Evolutionary conservation across 805 yeast genomes (phyloP), one percentile per base, ranked within the genome.

Genomic region (Maudiozyma saulgeensis): DNA sequence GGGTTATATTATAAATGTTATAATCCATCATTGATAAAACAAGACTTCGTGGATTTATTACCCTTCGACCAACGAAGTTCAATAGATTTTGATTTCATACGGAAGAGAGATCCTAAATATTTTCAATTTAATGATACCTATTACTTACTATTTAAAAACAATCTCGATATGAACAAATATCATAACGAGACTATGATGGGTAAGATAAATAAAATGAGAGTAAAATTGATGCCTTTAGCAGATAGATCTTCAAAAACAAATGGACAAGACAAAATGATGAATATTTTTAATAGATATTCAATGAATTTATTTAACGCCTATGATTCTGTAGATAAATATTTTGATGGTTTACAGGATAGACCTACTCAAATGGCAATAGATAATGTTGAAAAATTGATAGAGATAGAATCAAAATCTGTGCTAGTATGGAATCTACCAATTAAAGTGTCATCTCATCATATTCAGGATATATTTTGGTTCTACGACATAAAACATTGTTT

Each of bases 361-460:
- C 13, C 15, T 26, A 34, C 13, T 15, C 9, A 12, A 3, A 40
- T 13, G 12, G 28, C 26, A 12, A 13, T 21, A 19, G 15, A 21
- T 23, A n/a, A 23, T 7, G 8, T 45, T 43, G 39, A 18, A 6
- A 49, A 44, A 18, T 44, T 56, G 0, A 34, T 43, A 18, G 55
- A 56, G 2, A 46, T 61, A 2, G 60, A 61, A 50, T 40, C 47
- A 34, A 56, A 55, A 39, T 60, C 65, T 9, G 52, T 58, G 9
- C 37, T 63, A 21, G 55, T 62, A 4, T 63, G 68, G 67, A 61
- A 63, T 51, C 43, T 62, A 40, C 68, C 67, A 11, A 44, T 52
- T 19, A 49, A 50, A 19, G n/a, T 54, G 44, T 46, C 44, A 18
- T 54, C 61, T 2, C 40, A 41, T 35, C 49, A 56, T 28, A 42